These are phyloP conservation scores for Aplosporella prunicola DNA, from an alignment of 2,329 filamentous ascomycete species.

Conservation along the genomic window DNA sequence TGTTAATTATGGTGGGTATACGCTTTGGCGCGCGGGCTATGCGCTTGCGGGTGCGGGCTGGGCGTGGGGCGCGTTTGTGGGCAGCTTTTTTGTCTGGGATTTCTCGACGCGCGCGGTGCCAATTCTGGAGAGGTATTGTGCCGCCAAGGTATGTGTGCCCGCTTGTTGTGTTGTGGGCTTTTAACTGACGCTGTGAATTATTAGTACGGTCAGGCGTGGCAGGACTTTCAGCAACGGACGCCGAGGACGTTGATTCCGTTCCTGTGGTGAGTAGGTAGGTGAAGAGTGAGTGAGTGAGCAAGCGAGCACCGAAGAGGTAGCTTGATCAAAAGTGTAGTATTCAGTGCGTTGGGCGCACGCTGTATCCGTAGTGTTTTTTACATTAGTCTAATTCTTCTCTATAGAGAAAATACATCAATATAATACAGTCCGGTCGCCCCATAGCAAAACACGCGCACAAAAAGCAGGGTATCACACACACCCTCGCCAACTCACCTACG, in stretches of 20 bases:
- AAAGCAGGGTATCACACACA: no score
- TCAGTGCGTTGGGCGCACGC: no score
- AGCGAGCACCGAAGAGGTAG: no score
- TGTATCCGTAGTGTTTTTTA: no score
- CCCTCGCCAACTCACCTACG: background rate
- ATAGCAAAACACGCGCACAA: no score
- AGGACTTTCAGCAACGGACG: background rate
- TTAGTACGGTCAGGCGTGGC: background rate
- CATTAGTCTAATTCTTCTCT: no score
- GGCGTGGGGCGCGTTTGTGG: slow-evolving; percentile 33
- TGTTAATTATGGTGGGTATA: slow-evolving; percentile 47
- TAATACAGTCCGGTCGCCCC: no score
- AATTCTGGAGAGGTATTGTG: slow-evolving; percentile 42
- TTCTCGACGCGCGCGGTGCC: slow-evolving; percentile 39
- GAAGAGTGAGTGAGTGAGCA: no score
- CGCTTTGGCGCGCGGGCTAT: slow-evolving; percentile 42
- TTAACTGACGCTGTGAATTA: no score
- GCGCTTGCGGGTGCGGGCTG: slow-evolving; percentile 41
- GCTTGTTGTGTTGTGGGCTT: slow-evolving; percentile 3
- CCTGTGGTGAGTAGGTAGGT: no score
- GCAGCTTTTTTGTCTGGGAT: slow-evolving; percentile 35
- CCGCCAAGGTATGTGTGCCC: slow-evolving; percentile 16
- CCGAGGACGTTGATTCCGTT: background rate
- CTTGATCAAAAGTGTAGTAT: no score
- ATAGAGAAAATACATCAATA: no score